These are phyloP conservation scores for Gracilaria gracilis DNA, from an alignment of 23 red algal genomes.

Conservation along the genomic window DNA sequence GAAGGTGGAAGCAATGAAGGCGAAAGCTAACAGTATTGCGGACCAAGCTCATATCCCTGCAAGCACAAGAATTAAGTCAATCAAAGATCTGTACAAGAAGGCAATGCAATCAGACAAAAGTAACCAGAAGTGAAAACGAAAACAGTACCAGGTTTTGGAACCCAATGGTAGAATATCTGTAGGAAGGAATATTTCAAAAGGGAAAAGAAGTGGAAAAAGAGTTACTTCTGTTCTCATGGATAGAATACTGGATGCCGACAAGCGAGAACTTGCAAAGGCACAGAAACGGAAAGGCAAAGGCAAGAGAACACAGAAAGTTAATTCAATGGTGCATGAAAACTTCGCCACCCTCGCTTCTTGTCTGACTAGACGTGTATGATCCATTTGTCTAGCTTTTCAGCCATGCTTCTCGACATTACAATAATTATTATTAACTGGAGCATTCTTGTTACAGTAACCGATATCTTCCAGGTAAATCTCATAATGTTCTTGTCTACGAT, in stretches of 20 bases:
- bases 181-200: slow-evolving; percentile 62
- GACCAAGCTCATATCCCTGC: slow-evolving; percentile 70
- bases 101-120: slow-evolving; percentile 39
- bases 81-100: slow-evolving; percentile 78
- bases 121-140: slow-evolving; percentile 70
- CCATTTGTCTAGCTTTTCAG: too few relatives aligned
- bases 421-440: too few relatives aligned
- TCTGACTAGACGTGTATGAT: too few relatives aligned
- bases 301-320: not conserved
- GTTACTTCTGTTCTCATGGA: slow-evolving; percentile 80
- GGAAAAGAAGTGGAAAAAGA: slow-evolving; percentile 44
- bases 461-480: too few relatives aligned
- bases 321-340: too few relatives aligned
- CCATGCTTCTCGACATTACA: too few relatives aligned
- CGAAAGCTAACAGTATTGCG: slow-evolving; percentile 82
- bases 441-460: too few relatives aligned
- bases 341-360: too few relatives aligned
- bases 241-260: slow-evolving; percentile 81
- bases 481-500: too few relatives aligned
- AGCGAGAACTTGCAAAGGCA: slow-evolving; percentile 76
- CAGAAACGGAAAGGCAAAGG: not conserved
- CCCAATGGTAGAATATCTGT: slow-evolving; percentile 54
- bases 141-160: slow-evolving; percentile 73
- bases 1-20: slow-evolving; percentile 69
- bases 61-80: slow-evolving; percentile 71